Percentiles rank a stretch among this genome's conserved stretches.
Conservation (phyloP, 176 grass and related monocot species). For the Dendrocalamus sinicus region DNA sequence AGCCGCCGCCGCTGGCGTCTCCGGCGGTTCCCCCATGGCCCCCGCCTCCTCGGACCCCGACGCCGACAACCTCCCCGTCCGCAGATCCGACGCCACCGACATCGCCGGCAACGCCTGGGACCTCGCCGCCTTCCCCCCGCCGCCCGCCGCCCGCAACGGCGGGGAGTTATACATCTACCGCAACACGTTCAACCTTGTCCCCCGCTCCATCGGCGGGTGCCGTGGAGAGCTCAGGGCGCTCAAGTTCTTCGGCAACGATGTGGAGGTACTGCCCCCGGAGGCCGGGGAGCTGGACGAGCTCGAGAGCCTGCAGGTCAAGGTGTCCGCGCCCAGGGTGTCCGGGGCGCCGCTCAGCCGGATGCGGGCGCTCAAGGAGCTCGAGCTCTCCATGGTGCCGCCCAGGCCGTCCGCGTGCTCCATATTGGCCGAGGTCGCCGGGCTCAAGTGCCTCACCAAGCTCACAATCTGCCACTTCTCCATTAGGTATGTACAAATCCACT, state of each 20-base stretch:
- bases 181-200: constrained; percentile 76
- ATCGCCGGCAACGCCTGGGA: constrained; percentile 81
- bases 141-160: constrained; percentile 28
- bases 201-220: constrained; percentile 57
- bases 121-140: constrained; percentile 57
- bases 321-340: constrained; percentile 74
- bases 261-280: constrained; percentile 86
- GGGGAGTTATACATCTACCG: constrained; percentile 80
- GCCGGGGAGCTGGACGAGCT: constrained; percentile 67
- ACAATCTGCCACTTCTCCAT: constrained; percentile 89
- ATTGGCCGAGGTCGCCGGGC: constrained; percentile 65
- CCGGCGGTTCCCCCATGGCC: constrained; percentile 39
- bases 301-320: constrained; percentile 81
- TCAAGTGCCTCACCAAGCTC: constrained; percentile 82
- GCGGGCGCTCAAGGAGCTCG: constrained; percentile 77
- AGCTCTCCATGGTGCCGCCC: constrained; percentile 76
- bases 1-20: constrained; percentile 14
- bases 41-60: constrained; percentile 27
- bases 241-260: constrained; percentile 94
- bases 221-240: constrained; percentile 63
- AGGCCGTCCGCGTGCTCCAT: constrained; percentile 75
- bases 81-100: constrained; percentile 64
- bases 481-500: constrained; percentile 34
- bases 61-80: constrained; percentile 34
- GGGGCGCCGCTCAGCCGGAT: constrained; percentile 64